Evolutionary conservation across 192 early-diverging fungal genomes (phyloP).

Genomic region (Gaertneriomyces sp.): DNA sequence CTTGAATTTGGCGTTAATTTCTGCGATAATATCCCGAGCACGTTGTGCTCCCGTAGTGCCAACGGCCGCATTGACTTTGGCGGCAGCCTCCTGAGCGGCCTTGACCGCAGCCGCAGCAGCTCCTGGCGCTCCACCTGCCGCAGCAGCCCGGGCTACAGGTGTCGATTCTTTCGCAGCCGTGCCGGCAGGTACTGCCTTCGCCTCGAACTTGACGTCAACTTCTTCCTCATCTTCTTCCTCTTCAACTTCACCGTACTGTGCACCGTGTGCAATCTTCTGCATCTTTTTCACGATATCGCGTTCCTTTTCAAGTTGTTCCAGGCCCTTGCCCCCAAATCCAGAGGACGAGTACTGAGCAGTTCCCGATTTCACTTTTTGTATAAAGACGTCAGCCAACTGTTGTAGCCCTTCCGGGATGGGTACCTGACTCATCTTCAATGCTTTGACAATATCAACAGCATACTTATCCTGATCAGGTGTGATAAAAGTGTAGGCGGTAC

Average conservation of each 20-base stretch:
- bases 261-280: slow-evolving; percentile 80
- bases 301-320: slow-evolving; percentile 90
- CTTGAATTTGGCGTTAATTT: slow-evolving; percentile 51
- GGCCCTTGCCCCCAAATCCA: slow-evolving; percentile 96
- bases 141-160: slow-evolving; percentile 8
- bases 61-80: slow-evolving; percentile 51
- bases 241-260: slow-evolving; percentile 59
- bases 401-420: slow-evolving; percentile 74
- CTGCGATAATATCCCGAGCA: slow-evolving; percentile 56
- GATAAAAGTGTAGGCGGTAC: slow-evolving; percentile 94
- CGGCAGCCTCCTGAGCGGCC: slow-evolving; percentile 58
- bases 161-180: slow-evolving; percentile 5
- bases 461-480: slow-evolving; percentile 91
- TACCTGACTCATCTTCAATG: slow-evolving; percentile 72
- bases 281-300: slow-evolving; percentile 85
- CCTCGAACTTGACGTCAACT: slow-evolving; percentile 30
- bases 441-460: slow-evolving; percentile 80
- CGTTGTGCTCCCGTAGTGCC: slow-evolving; percentile 47
- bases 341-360: slow-evolving; percentile 63
- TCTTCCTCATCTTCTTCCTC: slow-evolving; percentile 63
- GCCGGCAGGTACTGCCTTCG: slow-evolving; percentile 15
- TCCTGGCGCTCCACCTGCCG: slow-evolving; percentile 19
- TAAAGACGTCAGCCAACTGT: slow-evolving; percentile 71
- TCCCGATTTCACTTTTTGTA: slow-evolving; percentile 75
- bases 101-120: slow-evolving; percentile 44